Percentiles rank a stretch among this genome's conserved stretches.
Conservation (phyloP, 2,329 filamentous ascomycete genomes). For the Alternaria sp. region DNA sequence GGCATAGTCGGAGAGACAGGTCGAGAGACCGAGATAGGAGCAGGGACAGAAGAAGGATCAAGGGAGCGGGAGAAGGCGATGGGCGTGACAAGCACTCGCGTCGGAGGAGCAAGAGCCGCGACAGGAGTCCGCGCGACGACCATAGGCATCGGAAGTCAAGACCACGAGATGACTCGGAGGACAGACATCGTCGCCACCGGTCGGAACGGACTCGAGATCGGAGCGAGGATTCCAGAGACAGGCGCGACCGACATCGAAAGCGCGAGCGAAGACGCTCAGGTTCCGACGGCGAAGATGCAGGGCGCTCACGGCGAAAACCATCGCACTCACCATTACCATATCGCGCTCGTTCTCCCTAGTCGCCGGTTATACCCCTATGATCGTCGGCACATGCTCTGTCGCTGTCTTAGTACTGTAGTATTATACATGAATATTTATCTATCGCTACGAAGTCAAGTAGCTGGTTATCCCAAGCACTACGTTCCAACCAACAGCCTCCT, state of each 20-base stretch:
- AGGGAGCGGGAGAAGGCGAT: slow-evolving; percentile 21
- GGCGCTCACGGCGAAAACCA: slow-evolving; percentile 13
- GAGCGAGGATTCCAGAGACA: slow-evolving; percentile 13
- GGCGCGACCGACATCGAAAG: slow-evolving; percentile 16
- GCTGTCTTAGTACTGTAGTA: not conserved
- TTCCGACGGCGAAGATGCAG: slow-evolving; percentile 14
- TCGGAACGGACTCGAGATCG: slow-evolving; percentile 22
- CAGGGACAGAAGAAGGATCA: slow-evolving; percentile 29
- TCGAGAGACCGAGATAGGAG: slow-evolving; percentile 34
- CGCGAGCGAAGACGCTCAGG: slow-evolving; percentile 11
- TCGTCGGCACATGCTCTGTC: not conserved
- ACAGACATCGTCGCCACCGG: slow-evolving; percentile 16
- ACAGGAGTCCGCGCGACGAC: slow-evolving; percentile 19
- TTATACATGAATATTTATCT: not conserved
- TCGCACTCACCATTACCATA: slow-evolving; percentile 26
- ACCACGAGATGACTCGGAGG: slow-evolving; percentile 17
- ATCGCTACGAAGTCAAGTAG: not conserved
- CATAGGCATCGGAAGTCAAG: slow-evolving; percentile 1
- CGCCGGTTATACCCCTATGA: not conserved
- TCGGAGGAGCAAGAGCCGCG: slow-evolving; percentile 23
- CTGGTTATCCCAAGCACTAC: not conserved
- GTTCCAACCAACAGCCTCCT: not conserved
- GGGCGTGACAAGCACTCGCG: slow-evolving; percentile 17
- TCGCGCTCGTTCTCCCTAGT: slow-evolving; percentile 24
- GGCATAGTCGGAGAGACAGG: slow-evolving; percentile 31